Evolutionary conservation across 768 basidiomycete genomes (phyloP).

Genomic region (Tulasnella sp.): DNA sequence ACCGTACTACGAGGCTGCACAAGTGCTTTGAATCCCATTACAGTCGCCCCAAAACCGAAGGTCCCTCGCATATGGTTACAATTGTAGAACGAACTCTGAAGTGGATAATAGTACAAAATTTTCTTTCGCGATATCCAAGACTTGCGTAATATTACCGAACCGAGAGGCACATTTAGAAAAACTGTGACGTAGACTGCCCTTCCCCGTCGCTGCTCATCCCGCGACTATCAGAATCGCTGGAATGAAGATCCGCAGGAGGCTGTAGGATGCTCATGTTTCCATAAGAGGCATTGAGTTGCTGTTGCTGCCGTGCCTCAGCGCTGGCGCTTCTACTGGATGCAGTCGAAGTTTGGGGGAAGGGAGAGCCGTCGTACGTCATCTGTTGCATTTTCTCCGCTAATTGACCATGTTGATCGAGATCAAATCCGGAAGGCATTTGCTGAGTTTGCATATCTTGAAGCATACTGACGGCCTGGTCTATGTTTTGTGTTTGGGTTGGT

Average conservation of each 20-base stretch:
- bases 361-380: neutral
- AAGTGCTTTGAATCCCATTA: neutral
- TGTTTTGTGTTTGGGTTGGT: neutral
- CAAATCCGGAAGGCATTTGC: neutral
- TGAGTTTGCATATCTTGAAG: neutral
- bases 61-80: neutral
- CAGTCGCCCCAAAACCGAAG: neutral
- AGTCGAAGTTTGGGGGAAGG: neutral
- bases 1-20: neutral
- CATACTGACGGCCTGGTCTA: neutral
- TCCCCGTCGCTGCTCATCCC: slow-evolving; percentile 3
- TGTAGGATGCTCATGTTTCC: neutral
- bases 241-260: neutral
- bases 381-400: neutral
- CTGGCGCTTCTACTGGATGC: neutral
- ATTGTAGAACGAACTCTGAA: neutral
- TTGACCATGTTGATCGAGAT: neutral
- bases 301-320: neutral
- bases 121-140: neutral
- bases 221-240: neutral
- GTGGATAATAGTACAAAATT: neutral
- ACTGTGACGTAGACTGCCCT: neutral
- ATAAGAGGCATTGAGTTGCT: neutral
- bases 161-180: neutral
- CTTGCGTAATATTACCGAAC: neutral